phyloP scores from a whole-genome alignment of 2,329 filamentous ascomycete species.

The Meredithiella fracta region DNA sequence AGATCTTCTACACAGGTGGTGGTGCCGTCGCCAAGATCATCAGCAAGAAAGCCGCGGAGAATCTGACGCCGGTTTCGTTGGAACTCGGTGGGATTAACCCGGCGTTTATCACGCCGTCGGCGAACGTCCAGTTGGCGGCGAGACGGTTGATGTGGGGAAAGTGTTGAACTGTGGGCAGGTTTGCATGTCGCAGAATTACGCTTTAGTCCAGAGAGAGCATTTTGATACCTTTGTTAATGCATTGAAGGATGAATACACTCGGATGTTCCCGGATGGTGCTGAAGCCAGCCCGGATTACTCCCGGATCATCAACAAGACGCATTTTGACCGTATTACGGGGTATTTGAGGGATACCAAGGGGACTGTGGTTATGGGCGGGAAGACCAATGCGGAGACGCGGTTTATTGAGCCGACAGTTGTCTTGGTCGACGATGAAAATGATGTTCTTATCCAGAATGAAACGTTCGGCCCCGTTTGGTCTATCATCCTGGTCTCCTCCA shows the following conservation, averaged over 20 bases:
- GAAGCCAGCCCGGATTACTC: constrained; percentile 62
- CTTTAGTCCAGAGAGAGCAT: constrained; percentile 61
- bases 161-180: constrained; percentile 74
- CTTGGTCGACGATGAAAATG: constrained; percentile 57
- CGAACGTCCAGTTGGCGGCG: constrained; percentile 65
- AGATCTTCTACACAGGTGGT: constrained; percentile 92
- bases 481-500: constrained; percentile 56
- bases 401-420: constrained; percentile 91
- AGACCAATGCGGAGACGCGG: constrained; percentile 59
- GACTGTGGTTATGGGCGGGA: constrained; percentile 74
- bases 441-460: constrained; percentile 67
- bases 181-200: constrained; percentile 87
- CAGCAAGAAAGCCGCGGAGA: constrained; percentile 73
- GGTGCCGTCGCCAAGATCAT: constrained; percentile 69
- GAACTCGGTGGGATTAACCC: constrained; percentile 89
- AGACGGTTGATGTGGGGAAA: constrained; percentile 81
- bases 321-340: constrained; percentile 71
- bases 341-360: constrained; percentile 78
- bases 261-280: constrained; percentile 73
- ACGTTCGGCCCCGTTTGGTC: constrained; percentile 87
- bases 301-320: constrained; percentile 62
- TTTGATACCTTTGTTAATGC: constrained; percentile 56
- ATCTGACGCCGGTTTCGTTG: constrained; percentile 71
- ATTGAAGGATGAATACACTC: constrained; percentile 51
- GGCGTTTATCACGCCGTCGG: constrained; percentile 73